Evolutionary conservation across 2,329 filamentous ascomycete species (phyloP), one percentile per base, ranked within the genome.

Genomic region (Massarina eburnea): DNA sequence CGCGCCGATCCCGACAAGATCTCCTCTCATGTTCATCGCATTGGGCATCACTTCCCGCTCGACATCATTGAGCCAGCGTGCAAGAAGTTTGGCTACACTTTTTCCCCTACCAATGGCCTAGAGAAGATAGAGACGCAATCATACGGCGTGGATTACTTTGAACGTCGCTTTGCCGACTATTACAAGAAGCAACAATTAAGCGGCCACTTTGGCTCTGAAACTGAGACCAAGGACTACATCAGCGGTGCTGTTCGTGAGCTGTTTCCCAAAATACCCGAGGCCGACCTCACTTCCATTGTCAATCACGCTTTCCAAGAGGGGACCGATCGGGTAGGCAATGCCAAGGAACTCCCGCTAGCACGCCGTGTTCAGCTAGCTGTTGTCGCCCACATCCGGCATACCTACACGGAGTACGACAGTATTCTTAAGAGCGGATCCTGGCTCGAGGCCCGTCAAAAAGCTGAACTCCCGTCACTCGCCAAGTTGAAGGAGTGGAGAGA

Each of bases 401-500:
- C 72, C 12, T 82, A 84, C 57, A 85, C 82, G 51, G 73, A 82
- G 48, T 85, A 85, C 61, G 82, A 85, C 62, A 73, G 73, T 35
- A 71, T 84, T 33, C 68, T 85, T 29, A 76, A 73, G 46, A 70
- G 70, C 5, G 76, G 73, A 4, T 72, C 71, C 17, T 84, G 80
- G 68, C 72, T 75, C 47, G 76, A 80, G 46, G 81, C 81, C 21
- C 74, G 83, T 46, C 67, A 71, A 29, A 61, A 71, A 27, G 79
- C 84, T 19, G 80, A 84, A 62, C 75, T 78, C 41, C 68, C 72
- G 4, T 80, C 76, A 37, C 67, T 85, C 18, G 72, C 76, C 18
- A 81, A 79, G 58, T 68, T 86, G 35, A 76, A 82, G 41, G 76
- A 82, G 61, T 86, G 83, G 83, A 75, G 81, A 47, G 82, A 82